Evolutionary conservation across 306 rosid species (phyloP).

Genomic region (Gynostemma pentaphyllum): DNA sequence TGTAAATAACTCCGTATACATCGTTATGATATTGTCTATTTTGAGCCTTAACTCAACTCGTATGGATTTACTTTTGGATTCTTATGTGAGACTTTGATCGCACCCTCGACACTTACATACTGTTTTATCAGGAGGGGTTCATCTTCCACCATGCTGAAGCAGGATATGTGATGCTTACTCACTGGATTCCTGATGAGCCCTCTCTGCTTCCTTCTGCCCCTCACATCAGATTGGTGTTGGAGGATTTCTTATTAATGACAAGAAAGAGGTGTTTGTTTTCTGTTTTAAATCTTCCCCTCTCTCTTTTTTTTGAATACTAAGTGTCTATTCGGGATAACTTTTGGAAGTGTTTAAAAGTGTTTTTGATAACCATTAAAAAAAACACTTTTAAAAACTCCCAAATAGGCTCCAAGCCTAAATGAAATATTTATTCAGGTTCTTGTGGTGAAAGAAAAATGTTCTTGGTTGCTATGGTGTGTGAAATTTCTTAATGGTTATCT

Average conservation of each 20-base stretch:
- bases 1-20: conserved; percentile 5
- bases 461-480: conserved; percentile 24
- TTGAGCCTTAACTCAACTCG: neutral
- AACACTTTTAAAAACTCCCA: no score
- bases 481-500: conserved; percentile 34
- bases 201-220: conserved; percentile 35
- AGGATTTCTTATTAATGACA: conserved; percentile 33
- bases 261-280: conserved; percentile 18
- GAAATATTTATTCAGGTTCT: conserved; percentile 28
- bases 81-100: no score
- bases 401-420: no score
- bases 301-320: neutral
- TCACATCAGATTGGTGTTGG: conserved; percentile 35
- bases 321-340: no score
- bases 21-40: neutral
- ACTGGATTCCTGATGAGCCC: conserved; percentile 29
- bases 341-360: no score
- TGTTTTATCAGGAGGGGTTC: conserved; percentile 33
- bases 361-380: no score
- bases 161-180: conserved; percentile 33
- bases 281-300: neutral
- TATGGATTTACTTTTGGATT: neutral
- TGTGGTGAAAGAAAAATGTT: conserved; percentile 35
- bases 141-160: conserved; percentile 36
- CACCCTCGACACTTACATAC: no score